Evolutionary conservation across 2,329 filamentous ascomycete genomes (phyloP).

Genomic region (Zasmidium cellare): DNA sequence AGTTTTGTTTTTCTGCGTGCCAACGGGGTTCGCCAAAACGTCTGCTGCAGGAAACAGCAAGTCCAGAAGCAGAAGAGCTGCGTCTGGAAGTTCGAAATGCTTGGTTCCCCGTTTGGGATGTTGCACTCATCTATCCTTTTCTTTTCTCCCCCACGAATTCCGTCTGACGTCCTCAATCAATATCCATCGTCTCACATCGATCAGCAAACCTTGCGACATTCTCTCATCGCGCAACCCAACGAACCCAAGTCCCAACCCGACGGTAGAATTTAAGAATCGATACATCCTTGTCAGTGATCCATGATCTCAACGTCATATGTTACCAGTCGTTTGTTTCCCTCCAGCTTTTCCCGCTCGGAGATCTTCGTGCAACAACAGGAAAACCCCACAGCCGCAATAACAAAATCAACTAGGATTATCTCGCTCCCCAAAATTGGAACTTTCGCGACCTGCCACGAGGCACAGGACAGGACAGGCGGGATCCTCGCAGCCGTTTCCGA

Average conservation of each 20-base stretch:
- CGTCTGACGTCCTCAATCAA: neutral
- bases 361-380: too few species aligned
- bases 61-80: neutral
- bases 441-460: too few species aligned
- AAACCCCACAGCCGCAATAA: too few species aligned
- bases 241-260: neutral
- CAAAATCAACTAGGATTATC: too few species aligned
- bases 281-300: neutral
- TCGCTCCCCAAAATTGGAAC: too few species aligned
- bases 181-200: neutral
- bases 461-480: neutral
- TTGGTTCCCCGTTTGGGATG: neutral
- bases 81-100: neutral
- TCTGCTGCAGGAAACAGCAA: too few species aligned
- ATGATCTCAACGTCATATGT: neutral
- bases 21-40: too few species aligned
- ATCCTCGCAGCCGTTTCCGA: neutral
- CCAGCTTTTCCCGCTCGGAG: too few species aligned
- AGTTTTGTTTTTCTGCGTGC: too few species aligned
- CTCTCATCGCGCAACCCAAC: too few species aligned
- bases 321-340: neutral
- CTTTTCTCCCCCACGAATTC: too few species aligned
- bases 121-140: neutral
- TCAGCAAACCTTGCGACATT: neutral
- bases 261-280: neutral